These are phyloP conservation scores for Fagus crenata DNA, from an alignment of 306 rosid genomes.

Conservation along the genomic window DNA sequence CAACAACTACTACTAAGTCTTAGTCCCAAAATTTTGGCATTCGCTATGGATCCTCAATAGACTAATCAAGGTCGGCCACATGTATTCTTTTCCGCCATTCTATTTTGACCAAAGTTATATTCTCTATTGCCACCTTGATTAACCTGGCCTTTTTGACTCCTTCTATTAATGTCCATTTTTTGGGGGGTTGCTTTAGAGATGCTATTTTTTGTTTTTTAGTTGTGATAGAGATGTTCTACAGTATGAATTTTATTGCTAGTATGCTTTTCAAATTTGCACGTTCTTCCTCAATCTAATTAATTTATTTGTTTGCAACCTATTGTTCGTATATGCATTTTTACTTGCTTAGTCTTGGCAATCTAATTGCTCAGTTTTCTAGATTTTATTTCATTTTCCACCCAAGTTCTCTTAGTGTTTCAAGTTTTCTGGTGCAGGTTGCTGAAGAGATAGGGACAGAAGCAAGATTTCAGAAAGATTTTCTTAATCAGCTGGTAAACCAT, in stretches of 20 bases:
- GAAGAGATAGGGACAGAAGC: slow-evolving; percentile 80
- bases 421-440: slow-evolving; percentile 67
- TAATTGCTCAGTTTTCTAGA: neutral
- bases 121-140: no score
- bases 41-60: no score
- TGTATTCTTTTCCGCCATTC: no score
- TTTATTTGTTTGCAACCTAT: neutral
- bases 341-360: neutral
- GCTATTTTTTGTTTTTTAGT: neutral
- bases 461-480: slow-evolving; percentile 61
- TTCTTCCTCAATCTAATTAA: neutral
- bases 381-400: slow-evolving; percentile 3
- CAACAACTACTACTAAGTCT: no score
- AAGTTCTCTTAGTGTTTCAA: slow-evolving; percentile 10
- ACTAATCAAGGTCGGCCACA: no score
- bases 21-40: no score
- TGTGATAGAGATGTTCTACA: neutral
- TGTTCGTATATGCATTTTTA: neutral
- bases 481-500: slow-evolving; percentile 66
- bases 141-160: no score
- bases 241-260: neutral
- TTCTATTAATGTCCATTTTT: no score
- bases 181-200: neutral
- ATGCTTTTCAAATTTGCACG: neutral
- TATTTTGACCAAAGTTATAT: no score